Evolutionary conservation across 768 basidiomycete genomes (phyloP), one percentile per base, ranked within the genome.

Genomic region (Phaeotremella fagi): DNA sequence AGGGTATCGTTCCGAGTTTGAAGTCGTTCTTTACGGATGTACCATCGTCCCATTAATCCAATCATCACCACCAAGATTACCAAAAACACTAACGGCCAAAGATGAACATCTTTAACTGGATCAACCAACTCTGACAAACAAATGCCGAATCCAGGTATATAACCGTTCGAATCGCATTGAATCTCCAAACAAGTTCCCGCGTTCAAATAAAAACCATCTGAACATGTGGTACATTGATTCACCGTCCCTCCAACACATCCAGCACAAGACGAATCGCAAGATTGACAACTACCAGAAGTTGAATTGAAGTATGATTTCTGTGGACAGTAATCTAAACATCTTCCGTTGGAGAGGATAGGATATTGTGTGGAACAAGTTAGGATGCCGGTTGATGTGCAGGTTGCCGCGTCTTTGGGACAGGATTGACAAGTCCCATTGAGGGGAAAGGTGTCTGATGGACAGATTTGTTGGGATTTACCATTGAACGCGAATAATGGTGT

Each of bases 331-430:
- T 57, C 55, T 0, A 59, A 4, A 37, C 72, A 74, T 47, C 58
- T 52, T 1, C 70, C 70, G 37, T 61, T 52, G 1, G 12, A 33
- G 5, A 70, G 53, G 23, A 70, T 53, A 2, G 72, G 72, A 9
- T 51, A 50, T 25, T 33, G 14, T 3, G 54, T 2, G 2, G 66
- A 60, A 51, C 72, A 74, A 5, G 68, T 25, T 20, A 58, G 43
- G 27, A 71, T 20, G 44, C 7, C 15, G 16, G 66, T 49, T 12
- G 54, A 48, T 20, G 66, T 57, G 43, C 72, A 74, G 18, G 64
- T 65, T 2, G 61, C 45, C 33, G 70, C 71, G 47, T 66, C 63
- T 4, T 59, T 47, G 4, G 66, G 55, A 52, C 72, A 74, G 0
- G 66, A 45, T 2, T 48, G 25, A 49, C 72, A 74, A 14, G 64